These are phyloP conservation scores for Schizosaccharomyces versatilis DNA, from an alignment of 1,139 yeast genomes.

Conservation along the genomic window DNA sequence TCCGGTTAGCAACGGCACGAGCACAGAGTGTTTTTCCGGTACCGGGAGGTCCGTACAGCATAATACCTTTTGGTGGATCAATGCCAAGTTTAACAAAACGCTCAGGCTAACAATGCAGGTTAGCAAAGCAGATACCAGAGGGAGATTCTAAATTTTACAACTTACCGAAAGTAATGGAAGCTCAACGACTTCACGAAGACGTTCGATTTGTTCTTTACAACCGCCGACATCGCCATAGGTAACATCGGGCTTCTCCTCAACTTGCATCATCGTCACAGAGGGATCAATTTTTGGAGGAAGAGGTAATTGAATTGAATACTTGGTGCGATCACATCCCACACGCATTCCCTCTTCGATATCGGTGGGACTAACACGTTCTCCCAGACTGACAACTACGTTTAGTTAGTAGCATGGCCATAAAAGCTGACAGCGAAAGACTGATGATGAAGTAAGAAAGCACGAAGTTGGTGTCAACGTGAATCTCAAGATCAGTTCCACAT, in stretches of 20 bases:
- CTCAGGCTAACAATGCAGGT: slow-evolving; percentile 43
- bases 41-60: slow-evolving; percentile 94
- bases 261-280: slow-evolving; percentile 98
- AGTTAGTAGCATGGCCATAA: slow-evolving; percentile 17
- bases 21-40: slow-evolving; percentile 97
- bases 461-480: too few species aligned
- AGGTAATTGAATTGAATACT: slow-evolving; percentile 89
- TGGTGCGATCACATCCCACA: slow-evolving; percentile 93
- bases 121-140: neutral
- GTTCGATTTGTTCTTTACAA: slow-evolving; percentile 91
- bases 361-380: slow-evolving; percentile 91
- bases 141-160: neutral
- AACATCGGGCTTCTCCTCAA: slow-evolving; percentile 88
- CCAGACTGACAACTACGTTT: slow-evolving; percentile 47
- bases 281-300: slow-evolving; percentile 96
- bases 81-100: slow-evolving; percentile 88
- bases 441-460: too few species aligned
- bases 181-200: slow-evolving; percentile 90
- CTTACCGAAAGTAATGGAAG: slow-evolving; percentile 40
- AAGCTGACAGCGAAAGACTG: neutral
- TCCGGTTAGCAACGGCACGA: slow-evolving; percentile 93
- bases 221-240: slow-evolving; percentile 84
- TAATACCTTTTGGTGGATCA: slow-evolving; percentile 94
- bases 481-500: neutral
- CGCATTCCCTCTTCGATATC: slow-evolving; percentile 99